Conservation (phyloP, 2,329 filamentous ascomycete genomes). For the Aspergillus felis region DNA sequence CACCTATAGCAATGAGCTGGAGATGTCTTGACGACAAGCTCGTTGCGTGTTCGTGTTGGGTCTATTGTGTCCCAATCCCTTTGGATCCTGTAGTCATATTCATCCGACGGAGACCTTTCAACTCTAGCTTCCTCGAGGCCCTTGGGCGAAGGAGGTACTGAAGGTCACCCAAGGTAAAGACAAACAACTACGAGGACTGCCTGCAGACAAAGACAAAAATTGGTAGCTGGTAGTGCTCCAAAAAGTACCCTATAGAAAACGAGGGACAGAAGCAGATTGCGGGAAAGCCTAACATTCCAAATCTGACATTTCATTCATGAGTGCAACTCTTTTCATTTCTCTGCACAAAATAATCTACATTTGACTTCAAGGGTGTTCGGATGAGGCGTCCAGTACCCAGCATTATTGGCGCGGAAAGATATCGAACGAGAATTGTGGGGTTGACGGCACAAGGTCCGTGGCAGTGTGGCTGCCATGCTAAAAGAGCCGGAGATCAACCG, state of each 20-base stretch:
- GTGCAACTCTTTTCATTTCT: background rate
- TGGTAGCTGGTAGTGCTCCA: background rate
- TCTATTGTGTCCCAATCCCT: background rate
- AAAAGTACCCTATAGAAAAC: too few species aligned
- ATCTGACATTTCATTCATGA: background rate
- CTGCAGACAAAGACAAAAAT: background rate
- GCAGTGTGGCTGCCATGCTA: background rate
- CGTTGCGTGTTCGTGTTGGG: constrained; percentile 23
- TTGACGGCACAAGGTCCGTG: background rate
- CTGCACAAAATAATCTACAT: background rate
- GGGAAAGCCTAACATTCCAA: too few species aligned
- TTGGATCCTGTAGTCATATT: background rate
- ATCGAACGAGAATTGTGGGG: background rate
- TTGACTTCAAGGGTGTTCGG: background rate
- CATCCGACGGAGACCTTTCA: background rate
- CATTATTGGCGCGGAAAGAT: background rate
- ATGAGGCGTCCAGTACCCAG: background rate
- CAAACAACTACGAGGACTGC: background rate
- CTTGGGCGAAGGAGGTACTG: background rate
- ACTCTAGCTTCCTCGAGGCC: background rate
- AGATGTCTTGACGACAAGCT: constrained; percentile 30
- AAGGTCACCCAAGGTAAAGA: background rate
- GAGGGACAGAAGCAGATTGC: too few species aligned
- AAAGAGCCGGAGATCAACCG: background rate
- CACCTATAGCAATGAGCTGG: constrained; percentile 21